phyloP scores from a whole-genome alignment of 2,329 filamentous ascomycete genomes.

The Cercospora berteroae region DNA sequence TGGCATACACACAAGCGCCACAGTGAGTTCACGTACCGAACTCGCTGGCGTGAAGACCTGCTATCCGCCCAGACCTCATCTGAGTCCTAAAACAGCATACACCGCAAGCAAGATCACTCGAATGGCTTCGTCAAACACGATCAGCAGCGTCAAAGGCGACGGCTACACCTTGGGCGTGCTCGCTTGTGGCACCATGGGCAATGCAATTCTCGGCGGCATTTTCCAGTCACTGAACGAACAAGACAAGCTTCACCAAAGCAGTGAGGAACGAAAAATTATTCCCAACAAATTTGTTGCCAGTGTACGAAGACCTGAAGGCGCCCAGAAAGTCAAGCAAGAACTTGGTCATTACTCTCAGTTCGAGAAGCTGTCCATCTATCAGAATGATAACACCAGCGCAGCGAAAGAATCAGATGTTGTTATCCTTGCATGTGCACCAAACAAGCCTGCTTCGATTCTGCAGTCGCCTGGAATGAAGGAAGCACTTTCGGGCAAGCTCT shows the following conservation, averaged over 20 bases:
- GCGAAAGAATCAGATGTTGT: conserved; percentile 69
- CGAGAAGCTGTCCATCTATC: conserved; percentile 62
- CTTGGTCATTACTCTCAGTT: conserved; percentile 58
- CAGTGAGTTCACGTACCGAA: not conserved
- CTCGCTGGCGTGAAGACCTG: not conserved
- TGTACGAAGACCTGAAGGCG: conserved; percentile 66
- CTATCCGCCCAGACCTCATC: not conserved
- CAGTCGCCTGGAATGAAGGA: conserved; percentile 65
- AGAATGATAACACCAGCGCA: conserved; percentile 69
- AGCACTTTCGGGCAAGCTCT: conserved; percentile 73
- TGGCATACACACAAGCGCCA: not conserved
- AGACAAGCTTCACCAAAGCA: conserved; percentile 29
- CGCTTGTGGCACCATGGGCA: conserved; percentile 86
- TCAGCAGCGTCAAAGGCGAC: not conserved
- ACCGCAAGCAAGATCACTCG: not conserved
- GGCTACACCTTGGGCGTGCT: conserved; percentile 73
- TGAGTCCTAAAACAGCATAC: not conserved
- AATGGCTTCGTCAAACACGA: not conserved
- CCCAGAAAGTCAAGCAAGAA: conserved; percentile 64
- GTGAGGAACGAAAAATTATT: conserved; percentile 49
- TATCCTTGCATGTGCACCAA: conserved; percentile 77
- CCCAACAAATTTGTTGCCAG: conserved; percentile 79
- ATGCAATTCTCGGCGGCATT: conserved; percentile 78
- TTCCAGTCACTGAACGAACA: conserved; percentile 63
- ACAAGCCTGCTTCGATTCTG: conserved; percentile 68